Base-by-base conservation (phyloP, 495 filamentous ascomycete genomes). In the Penicillium alfredii region DNA sequence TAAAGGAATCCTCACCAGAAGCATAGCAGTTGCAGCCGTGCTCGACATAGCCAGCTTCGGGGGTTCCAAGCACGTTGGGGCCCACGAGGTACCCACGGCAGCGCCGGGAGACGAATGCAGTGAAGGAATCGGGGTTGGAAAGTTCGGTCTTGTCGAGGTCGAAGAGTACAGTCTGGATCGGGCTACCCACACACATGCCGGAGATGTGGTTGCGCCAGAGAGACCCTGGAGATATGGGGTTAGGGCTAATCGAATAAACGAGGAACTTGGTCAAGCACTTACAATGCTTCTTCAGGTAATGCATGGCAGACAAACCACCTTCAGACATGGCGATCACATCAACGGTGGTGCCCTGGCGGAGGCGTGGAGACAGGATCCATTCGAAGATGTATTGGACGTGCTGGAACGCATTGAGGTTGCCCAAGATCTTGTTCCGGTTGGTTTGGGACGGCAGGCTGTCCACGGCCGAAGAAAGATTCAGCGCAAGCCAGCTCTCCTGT, bases 361-460 rank as follows among this genome's bases (percentile, higher is more conserved):
- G 57, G 12, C 30, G n/a, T 1, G 67, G 49, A 3, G 59, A 59
- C 15, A 86, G 41, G 1, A 87, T 68, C 7, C 74, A 41, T 15
- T 80, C 66, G 38, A 93, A 85, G 4, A 90, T 67, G 30, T 69
- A 73, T 8, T 55, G 34, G 3, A 86, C 61, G 55, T 94, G 87
- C 23, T 73, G 68, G 20, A 49, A 45, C 26, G 60, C 54, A 13
- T 45, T 58, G 7, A 45, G 54, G 37, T 88, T 78, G 1, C 60
- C 66, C 0, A 72, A 68, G 6, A 88, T 69, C 10, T 51, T 52
- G 50, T 89, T 84, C 33, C 71, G 47, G 20, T 23, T 35, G 12
- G 50, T 64, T 36, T 47, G 44, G 1, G 46, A 38, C 36, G 68
- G 54, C 0, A 49, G 54, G 7, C 55, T 56, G 29, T 71, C 50